These are phyloP conservation scores for Exophiala aquamarina DNA, from an alignment of 2,329 filamentous ascomycete genomes.

Conservation along the genomic window DNA sequence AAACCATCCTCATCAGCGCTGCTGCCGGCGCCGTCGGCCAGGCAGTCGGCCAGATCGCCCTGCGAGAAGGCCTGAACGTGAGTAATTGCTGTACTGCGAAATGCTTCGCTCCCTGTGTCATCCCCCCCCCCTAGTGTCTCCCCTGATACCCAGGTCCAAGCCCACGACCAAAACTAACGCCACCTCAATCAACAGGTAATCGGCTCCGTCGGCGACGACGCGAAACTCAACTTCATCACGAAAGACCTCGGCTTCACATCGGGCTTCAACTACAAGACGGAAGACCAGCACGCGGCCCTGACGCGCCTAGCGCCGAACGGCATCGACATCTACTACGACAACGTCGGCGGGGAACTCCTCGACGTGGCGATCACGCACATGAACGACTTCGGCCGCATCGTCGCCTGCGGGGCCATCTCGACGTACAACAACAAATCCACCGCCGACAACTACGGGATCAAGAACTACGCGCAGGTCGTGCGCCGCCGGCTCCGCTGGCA, in stretches of 20 bases:
- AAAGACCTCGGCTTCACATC: conserved; percentile 64
- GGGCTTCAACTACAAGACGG: conserved; percentile 78
- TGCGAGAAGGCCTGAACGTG: conserved; percentile 63
- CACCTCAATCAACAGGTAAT: conserved; percentile 57
- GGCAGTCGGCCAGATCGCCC: conserved; percentile 72
- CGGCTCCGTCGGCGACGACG: conserved; percentile 69
- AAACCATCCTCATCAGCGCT: conserved; percentile 72
- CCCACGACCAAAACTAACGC: background rate
- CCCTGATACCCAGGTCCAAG: background rate
- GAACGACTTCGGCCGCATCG: conserved; percentile 62
- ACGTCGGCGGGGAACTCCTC: conserved; percentile 67
- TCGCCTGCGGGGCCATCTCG: conserved; percentile 59
- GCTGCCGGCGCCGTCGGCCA: conserved; percentile 74
- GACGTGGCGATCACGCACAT: conserved; percentile 60
- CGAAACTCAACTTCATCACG: conserved; percentile 68
- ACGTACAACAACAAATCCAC: conserved; percentile 56
- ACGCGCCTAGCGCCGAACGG: conserved; percentile 66
- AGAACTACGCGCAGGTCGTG: conserved; percentile 60
- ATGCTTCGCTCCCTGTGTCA: background rate
- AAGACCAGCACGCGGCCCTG: conserved; percentile 62
- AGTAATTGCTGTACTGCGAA: too few relatives aligned
- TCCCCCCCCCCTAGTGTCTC: background rate
- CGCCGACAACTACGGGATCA: conserved; percentile 59
- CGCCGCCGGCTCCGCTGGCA: conserved; percentile 60
- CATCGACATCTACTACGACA: conserved; percentile 74